Percentiles rank a stretch among this genome's conserved stretches.
phyloP scores from a whole-genome alignment of 768 basidiomycete genomes.

The Kwoniella shandongensis region DNA sequence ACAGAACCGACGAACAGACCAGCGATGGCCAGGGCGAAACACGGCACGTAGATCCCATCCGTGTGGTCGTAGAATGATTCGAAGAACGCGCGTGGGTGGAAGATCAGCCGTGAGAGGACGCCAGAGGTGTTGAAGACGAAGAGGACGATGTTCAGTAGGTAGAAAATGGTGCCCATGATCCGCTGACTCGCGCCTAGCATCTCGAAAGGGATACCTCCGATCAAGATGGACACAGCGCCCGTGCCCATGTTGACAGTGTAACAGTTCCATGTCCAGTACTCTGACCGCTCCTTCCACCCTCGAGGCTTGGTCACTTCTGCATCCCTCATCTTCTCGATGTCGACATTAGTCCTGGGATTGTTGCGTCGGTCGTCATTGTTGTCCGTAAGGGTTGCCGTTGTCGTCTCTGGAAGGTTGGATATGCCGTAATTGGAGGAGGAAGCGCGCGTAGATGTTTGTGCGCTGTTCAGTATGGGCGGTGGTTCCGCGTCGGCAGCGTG shows the following conservation, averaged over 20 bases:
- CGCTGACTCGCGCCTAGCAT: neutral
- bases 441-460: no score
- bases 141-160: neutral
- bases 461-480: no score
- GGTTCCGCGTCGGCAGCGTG: no score
- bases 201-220: neutral
- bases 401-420: no score
- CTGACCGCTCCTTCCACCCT: no score
- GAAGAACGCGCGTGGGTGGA: neutral
- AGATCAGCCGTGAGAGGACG: neutral
- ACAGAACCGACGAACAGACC: neutral
- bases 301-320: no score
- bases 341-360: no score
- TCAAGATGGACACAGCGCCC: neutral
- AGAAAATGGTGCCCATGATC: neutral
- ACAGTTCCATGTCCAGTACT: neutral
- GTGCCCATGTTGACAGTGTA: conserved; percentile 5
- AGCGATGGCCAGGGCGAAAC: conserved; percentile 1
- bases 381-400: no score
- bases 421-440: no score
- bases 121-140: neutral
- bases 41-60: neutral
- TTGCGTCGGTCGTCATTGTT: no score
- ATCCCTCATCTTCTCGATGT: no score
- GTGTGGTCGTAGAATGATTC: neutral